Evolutionary conservation across 208 protist genomes (phyloP), one percentile per base, ranked within the genome.

Genomic region (Trypanosoma melophagium): DNA sequence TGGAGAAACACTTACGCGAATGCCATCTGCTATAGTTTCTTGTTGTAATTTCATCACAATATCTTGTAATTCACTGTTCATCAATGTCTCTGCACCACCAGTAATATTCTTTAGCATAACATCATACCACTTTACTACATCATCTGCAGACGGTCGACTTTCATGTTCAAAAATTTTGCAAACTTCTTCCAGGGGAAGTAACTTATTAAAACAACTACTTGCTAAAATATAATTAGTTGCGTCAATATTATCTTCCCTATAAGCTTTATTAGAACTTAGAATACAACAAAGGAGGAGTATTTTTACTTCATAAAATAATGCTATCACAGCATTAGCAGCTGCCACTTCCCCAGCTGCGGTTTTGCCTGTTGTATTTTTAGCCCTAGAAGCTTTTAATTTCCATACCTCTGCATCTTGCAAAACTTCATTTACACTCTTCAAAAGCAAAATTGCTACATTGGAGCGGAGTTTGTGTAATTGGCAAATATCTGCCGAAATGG

Each of bases 341-440:
- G 22, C 50, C 28, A 65, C 16, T 21, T 65, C 70, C 41, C 47
- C 51, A 22, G 31, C 16, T 16, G n/a, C 24, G 25, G 31, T 54
- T 9, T 49, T 35, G 1, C 28, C 28, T 35, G 28, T 40, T 25
- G 41, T 57, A 38, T 17, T 47, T 14, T 60, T 35, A 4, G 42
- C 22, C 13, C 55, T 64, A 3, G 38, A 54, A 21, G 50, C 53
- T 52, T 83, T 71, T 24, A 86, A 60, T 38, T 79, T 76, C n/a
- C 79, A 77, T 52, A 80, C 66, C 57, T 91, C 80, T 13, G 84
- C 77, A 58, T 86, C 80, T 50, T 75, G 79, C 41, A 91, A 44
- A 8, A 79, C 61, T 28, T 87, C 82, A 69, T 91, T 91, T 0
- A 91, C 42, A n/a, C 58, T 65, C 14, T 77, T 84, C 2, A 91